Evolutionary conservation across 345 rosid genomes (phyloP), one percentile per base, ranked within the genome.

Genomic region (Carallia pectinifolia): DNA sequence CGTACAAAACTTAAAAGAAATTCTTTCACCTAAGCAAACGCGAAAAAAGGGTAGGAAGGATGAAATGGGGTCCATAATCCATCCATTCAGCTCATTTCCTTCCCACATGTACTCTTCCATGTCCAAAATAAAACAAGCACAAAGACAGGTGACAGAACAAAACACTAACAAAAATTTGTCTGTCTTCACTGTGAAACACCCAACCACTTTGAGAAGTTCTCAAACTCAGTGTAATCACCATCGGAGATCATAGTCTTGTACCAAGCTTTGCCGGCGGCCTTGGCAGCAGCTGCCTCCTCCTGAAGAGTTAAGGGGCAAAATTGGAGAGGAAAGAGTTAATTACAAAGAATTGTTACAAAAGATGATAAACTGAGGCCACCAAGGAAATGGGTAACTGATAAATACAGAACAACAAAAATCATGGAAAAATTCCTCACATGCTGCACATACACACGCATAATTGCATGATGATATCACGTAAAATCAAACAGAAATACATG

Each of bases 181-280:
- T 7, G 60, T 4, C 29, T 56, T 83, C 55, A 90, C 86, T 90
- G 96, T 0, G 90, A 79, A 4, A 83, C 93, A 1, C 88, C 91
- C 17, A 91, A 85, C 97, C 97, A 91, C 82, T 92, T 92, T 8
- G 93, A 44, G 92, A 91, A 91, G 80, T 80, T 85, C 54, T 92
- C 97, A 8, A 91, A 91, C 75, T 90, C 95, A 0, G 97, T 87
- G 84, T 89, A 95, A 64, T 95, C 99, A 50, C 90, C 81, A 82
- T 95, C 99, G 0, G 97, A 92, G 19, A 92, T 89, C 99, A 95
- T 95, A 0, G 98, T 92, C 66, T 85, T 72, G 70, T 90, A 92
- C 97, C 97, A 95, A 4, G 97, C 92, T 80, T 92, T 92, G 4
- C 99, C 97, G 2, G 97, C 97, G 10, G 92, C 83, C 85, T 68